Conservation (phyloP, 2,329 filamentous ascomycete genomes). For the Ceratocystis destructans region DNA sequence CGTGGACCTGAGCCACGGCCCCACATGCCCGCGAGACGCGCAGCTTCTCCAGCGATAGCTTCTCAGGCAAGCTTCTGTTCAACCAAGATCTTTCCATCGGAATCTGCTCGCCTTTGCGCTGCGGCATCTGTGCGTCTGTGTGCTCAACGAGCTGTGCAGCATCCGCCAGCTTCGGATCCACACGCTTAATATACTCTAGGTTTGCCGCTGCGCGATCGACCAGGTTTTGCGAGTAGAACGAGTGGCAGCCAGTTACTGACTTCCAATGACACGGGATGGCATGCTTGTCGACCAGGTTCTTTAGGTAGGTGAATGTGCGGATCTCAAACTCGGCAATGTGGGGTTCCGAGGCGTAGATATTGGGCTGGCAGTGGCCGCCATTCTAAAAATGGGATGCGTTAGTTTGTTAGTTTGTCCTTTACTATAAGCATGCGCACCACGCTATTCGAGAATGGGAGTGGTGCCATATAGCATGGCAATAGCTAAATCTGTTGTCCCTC, state of each 20-base stretch:
- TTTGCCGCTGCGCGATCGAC: constrained; percentile 38
- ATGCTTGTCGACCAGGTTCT: constrained; percentile 41
- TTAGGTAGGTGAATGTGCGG: constrained; percentile 49
- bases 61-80: constrained; percentile 15
- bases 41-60: constrained; percentile 34
- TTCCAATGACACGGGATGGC: constrained; percentile 58
- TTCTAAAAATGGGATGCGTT: constrained; percentile 32
- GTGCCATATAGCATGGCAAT: not conserved
- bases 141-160: constrained; percentile 31
- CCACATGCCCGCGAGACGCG: constrained; percentile 45
- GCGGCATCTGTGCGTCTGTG: constrained; percentile 22
- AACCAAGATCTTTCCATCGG: constrained; percentile 28
- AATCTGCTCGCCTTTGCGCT: constrained; percentile 22
- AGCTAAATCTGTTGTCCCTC: not conserved
- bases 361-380: constrained; percentile 61
- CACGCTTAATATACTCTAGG: constrained; percentile 36
- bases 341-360: constrained; percentile 46
- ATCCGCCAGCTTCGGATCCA: constrained; percentile 44
- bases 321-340: constrained; percentile 59
- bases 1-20: constrained; percentile 49
- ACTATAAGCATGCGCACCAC: not conserved
- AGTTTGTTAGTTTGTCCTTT: not conserved
- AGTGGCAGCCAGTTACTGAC: constrained; percentile 48
- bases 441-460: not conserved
- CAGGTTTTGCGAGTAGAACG: constrained; percentile 43